phyloP scores from a whole-genome alignment of 306 rosid genomes.

The Quillaja saponaria region DNA sequence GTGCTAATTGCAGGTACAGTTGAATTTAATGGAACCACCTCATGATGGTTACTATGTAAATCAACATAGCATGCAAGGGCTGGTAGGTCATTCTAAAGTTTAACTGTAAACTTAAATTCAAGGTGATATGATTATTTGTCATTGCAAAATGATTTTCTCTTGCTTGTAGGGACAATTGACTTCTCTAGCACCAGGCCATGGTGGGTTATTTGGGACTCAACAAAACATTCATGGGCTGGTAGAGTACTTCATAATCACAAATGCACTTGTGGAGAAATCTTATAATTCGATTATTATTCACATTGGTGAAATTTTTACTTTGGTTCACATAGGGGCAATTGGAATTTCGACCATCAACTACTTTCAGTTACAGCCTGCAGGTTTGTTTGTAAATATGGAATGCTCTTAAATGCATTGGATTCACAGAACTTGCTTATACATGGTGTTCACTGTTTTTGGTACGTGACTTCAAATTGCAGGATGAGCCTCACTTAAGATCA shows the following conservation, averaged over 20 bases:
- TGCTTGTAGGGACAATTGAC: slow-evolving; percentile 69
- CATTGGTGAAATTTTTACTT: slow-evolving; percentile 9
- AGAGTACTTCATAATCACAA: slow-evolving; percentile 18
- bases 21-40: slow-evolving; percentile 96
- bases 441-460: slow-evolving; percentile 29
- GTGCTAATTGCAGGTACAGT: slow-evolving; percentile 56
- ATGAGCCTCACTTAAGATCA: slow-evolving; percentile 62
- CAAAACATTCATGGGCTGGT: slow-evolving; percentile 89
- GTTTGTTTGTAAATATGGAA: slow-evolving; percentile 41
- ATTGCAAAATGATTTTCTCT: slow-evolving; percentile 26
- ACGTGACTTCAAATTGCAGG: slow-evolving; percentile 50
- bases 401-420: slow-evolving; percentile 21
- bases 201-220: slow-evolving; percentile 70
- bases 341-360: slow-evolving; percentile 67
- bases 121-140: slow-evolving; percentile 20
- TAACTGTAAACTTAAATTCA: neutral
- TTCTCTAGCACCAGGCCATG: slow-evolving; percentile 72
- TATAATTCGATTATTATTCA: slow-evolving; percentile 2
- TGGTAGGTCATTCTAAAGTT: slow-evolving; percentile 48
- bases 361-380: slow-evolving; percentile 77
- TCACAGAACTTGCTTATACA: neutral
- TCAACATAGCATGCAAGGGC: slow-evolving; percentile 82
- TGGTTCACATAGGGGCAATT: slow-evolving; percentile 60
- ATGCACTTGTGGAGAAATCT: slow-evolving; percentile 7
- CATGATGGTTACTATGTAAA: slow-evolving; percentile 81